Percentiles rank a stretch among this genome's conserved stretches.
Evolutionary conservation across 73 alveolate genomes (phyloP).

Genomic region (Tetrahymena elliotti): DNA sequence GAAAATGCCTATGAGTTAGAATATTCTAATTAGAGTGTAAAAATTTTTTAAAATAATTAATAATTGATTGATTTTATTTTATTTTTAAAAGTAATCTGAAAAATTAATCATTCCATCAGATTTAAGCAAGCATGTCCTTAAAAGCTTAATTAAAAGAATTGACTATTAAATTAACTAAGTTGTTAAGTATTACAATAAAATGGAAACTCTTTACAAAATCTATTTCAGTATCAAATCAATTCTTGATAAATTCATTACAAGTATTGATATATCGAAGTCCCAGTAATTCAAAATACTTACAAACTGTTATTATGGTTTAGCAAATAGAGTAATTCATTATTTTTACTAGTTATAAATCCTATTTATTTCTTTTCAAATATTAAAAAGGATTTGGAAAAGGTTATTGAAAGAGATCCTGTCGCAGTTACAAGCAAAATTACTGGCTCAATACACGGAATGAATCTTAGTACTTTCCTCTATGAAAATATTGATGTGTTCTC

Average conservation of each 20-base stretch:
- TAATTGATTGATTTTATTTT: not conserved
- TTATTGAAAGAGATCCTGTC: not conserved
- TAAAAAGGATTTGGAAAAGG: not conserved
- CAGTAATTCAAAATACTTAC: not conserved
- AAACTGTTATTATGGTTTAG: not conserved
- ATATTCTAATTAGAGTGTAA: not conserved
- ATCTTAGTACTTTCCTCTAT: not conserved
- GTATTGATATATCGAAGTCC: not conserved
- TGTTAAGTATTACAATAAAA: not conserved
- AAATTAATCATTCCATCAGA: not conserved
- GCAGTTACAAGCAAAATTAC: not conserved
- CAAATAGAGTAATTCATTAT: not conserved
- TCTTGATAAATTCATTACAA: not conserved
- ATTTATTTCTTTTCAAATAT: not conserved
- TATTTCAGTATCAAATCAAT: not conserved
- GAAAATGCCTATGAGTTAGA: not conserved
- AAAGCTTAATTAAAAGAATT: not conserved
- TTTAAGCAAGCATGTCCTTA: not conserved
- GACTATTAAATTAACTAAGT: not conserved
- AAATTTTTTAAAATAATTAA: not conserved
- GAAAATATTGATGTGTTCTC: not conserved
- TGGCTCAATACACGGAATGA: not conserved
- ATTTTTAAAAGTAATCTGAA: not conserved
- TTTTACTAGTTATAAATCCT: not conserved
- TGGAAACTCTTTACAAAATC: not conserved